phyloP scores from a whole-genome alignment of 331 rosid species.

The Stylosanthes scabra region DNA sequence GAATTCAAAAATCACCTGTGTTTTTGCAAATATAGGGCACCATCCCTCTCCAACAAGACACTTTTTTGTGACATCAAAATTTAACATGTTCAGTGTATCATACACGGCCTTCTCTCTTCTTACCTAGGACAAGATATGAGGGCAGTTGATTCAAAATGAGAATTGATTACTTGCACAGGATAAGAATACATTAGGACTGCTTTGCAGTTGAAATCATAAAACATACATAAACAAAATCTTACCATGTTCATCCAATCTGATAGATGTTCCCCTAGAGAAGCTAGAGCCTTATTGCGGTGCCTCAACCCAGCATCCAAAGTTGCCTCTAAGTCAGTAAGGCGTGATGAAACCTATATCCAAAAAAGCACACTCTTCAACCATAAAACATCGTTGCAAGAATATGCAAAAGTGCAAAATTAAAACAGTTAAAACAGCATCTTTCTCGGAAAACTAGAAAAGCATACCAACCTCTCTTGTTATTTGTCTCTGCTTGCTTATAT shows the following conservation, averaged over 20 bases:
- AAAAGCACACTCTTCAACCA: constrained; percentile 26
- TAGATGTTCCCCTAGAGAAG: constrained; percentile 74
- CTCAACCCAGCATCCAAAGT: constrained; percentile 93
- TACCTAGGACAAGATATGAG: constrained; percentile 66
- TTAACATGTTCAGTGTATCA: constrained; percentile 94
- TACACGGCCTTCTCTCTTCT: constrained; percentile 97
- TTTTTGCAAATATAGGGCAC: constrained; percentile 92
- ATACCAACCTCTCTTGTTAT: constrained; percentile 89
- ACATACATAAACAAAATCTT: constrained; percentile 36
- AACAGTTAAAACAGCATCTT: constrained; percentile 27
- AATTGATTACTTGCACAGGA: neutral
- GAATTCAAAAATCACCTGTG: constrained; percentile 61
- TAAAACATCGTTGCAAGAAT: constrained; percentile 6
- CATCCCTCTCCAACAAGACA: constrained; percentile 99
- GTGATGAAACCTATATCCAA: constrained; percentile 79
- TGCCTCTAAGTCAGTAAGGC: constrained; percentile 86
- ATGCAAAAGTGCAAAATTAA: constrained; percentile 17
- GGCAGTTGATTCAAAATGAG: constrained; percentile 36
- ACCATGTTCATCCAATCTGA: constrained; percentile 94
- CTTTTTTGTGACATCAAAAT: constrained; percentile 97
- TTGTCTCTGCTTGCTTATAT: constrained; percentile 86
- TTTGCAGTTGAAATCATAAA: constrained; percentile 37
- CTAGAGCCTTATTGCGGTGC: constrained; percentile 91
- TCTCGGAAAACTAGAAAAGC: constrained; percentile 20
- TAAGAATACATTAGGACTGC: constrained; percentile 13